Evolutionary conservation across 1,284 basidiomycete genomes (phyloP), one percentile per base, ranked within the genome.

Genomic region (Crucibulum parvulum): DNA sequence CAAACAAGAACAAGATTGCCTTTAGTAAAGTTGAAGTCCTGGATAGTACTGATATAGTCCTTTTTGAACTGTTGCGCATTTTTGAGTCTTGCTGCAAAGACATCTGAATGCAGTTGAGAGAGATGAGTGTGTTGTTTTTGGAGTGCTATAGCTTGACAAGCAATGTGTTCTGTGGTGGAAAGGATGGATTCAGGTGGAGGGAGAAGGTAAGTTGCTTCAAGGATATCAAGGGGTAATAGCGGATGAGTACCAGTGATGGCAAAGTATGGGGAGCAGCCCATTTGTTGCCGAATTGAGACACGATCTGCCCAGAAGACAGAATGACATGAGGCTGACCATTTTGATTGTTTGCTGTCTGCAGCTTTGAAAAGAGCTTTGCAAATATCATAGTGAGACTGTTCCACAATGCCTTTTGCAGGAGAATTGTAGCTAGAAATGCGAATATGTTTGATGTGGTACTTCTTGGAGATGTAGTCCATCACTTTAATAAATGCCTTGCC

Each of bases 171-270:
- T 0, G 51, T 51, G 2, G 69, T 67, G 0, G 66, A 66, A 0
- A 78, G 59, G 7, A 61, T 47, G 1, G 61, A 16, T 6, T 64
- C 56, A 0, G 67, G 67, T 0, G 66, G 52, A n/a, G n/a, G n/a
- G n/a, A 69, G 37, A 0, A 82, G 68, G 41, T 69, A 83, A 0
- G 75, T 81, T 0, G 79, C 80, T 62, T 83, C 74, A 0, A 64
- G 41, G 9, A 83, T 60, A 51, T 83, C 76, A 10, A 82, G 69
- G 0, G 79, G 79, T 6, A 83, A 63, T 2, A 79, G 52, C 0
- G 77, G 82, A 4, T 82, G 67, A 0, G 70, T 63, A 0, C 82
- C 78, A 15, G 24, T 24, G 24, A 24, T 24, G 2, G 24, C 2
- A 24, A 24, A 24, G 4, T 24, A 24, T 24, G 24, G 24, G 4